A percentile compares a stretch with the other conserved stretches of the same genome.
Conservation (phyloP, 1,284 basidiomycete species). For the Papiliotrema terrestris region DNA sequence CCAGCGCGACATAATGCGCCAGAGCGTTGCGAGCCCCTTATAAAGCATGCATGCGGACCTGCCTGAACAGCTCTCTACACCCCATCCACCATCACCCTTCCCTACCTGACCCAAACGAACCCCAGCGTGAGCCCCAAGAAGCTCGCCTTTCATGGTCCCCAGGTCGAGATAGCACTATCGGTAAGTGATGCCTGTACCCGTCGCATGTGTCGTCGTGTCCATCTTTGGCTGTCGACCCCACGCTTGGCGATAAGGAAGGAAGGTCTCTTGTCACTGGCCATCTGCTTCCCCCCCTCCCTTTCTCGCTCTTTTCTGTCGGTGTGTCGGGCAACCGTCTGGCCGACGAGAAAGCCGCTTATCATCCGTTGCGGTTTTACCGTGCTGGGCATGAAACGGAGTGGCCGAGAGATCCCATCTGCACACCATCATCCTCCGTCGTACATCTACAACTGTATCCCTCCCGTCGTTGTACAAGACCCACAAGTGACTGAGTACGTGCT, state of each 20-base stretch:
- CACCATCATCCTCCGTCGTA: neutral
- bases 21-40: too few relatives aligned
- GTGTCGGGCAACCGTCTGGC: neutral
- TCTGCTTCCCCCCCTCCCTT: neutral
- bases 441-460: neutral
- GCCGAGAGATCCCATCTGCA: neutral
- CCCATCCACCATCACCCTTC: neutral
- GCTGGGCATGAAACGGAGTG: neutral
- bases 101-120: neutral
- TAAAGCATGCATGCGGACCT: neutral
- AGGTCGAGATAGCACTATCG: neutral
- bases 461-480: neutral
- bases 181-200: too few relatives aligned
- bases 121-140: neutral
- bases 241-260: too few relatives aligned
- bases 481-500: too few relatives aligned
- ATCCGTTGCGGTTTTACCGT: neutral
- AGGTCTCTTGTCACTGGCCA: too few relatives aligned
- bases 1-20: too few relatives aligned
- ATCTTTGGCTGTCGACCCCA: too few relatives aligned
- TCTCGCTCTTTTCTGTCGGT: neutral
- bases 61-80: neutral
- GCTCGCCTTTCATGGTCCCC: neutral
- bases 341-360: neutral
- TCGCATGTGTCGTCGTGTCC: too few relatives aligned